A percentile compares a stretch with the other conserved stretches of the same genome.
These are phyloP conservation scores for Boletellus ananas DNA, from an alignment of 768 basidiomycete genomes.

Conservation along the genomic window DNA sequence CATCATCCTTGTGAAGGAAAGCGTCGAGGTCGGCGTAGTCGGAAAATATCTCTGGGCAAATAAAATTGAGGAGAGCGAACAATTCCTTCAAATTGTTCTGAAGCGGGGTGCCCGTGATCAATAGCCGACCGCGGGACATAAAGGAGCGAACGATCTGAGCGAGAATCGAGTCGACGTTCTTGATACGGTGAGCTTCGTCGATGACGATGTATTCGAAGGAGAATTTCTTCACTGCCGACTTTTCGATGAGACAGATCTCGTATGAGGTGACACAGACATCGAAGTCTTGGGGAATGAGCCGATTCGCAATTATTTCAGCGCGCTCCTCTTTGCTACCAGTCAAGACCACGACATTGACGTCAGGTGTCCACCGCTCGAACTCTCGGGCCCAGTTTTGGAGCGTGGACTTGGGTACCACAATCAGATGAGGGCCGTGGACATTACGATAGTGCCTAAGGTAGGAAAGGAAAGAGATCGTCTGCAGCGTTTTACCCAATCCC, in stretches of 20 bases:
- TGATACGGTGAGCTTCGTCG: constrained; percentile 98
- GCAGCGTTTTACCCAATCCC: constrained; percentile 97
- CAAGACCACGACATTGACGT: constrained; percentile 76
- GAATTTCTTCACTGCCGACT: constrained; percentile 88
- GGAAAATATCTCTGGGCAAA: constrained; percentile 94
- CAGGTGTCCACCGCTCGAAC: constrained; percentile 87
- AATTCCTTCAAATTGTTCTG: constrained; percentile 98
- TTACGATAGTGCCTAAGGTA: constrained; percentile 85
- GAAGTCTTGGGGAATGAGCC: constrained; percentile 83
- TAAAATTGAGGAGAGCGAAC: constrained; percentile 90
- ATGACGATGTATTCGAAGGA: constrained; percentile 98
- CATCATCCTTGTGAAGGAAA: constrained; percentile 88
- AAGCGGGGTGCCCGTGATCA: constrained; percentile 95
- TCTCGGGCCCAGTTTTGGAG: constrained; percentile 97
- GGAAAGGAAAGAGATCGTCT: constrained; percentile 95
- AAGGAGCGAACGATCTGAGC: constrained; percentile 93
- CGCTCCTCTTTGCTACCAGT: constrained; percentile 91
- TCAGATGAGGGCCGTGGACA: constrained; percentile 80
- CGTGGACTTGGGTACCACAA: constrained; percentile 98
- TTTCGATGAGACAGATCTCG: constrained; percentile 95
- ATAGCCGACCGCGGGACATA: constrained; percentile 78
- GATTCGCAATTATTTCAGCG: constrained; percentile 69
- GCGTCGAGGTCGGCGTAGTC: constrained; percentile 88
- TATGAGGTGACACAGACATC: constrained; percentile 95
- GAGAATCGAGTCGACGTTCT: constrained; percentile 95